These are phyloP conservation scores for Bocquillonia castaneifolia DNA, from an alignment of 441 rosid species.

Conservation along the genomic window DNA sequence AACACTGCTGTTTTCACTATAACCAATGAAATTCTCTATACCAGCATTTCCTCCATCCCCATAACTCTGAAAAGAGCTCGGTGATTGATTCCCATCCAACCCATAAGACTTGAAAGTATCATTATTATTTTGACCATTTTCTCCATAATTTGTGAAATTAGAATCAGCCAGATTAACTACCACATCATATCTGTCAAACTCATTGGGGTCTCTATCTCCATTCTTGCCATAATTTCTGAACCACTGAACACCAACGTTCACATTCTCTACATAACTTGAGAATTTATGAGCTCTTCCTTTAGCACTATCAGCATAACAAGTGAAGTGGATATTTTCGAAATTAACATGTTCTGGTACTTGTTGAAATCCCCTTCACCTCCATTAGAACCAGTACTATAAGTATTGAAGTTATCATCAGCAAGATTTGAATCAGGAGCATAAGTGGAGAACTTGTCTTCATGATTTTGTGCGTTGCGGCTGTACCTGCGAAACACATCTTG, in stretches of 20 bases:
- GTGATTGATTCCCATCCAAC: conserved; percentile 51
- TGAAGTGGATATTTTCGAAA: conserved; percentile 49
- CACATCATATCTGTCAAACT: conserved; percentile 51
- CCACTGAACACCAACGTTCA: no score
- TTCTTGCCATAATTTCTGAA: conserved; percentile 67
- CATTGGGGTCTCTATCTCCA: conserved; percentile 53
- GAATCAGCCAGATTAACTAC: conserved; percentile 66
- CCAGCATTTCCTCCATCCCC: conserved; percentile 61
- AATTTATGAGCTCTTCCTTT: no score
- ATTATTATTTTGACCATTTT: conserved; percentile 46
- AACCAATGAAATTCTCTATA: conserved; percentile 39
- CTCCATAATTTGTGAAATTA: conserved; percentile 62
- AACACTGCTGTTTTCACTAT: conserved; percentile 72
- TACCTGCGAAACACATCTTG: conserved; percentile 67
- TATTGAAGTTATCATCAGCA: conserved; percentile 68
- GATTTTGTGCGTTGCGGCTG: conserved; percentile 48
- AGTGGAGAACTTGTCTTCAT: conserved; percentile 44
- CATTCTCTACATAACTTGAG: no score
- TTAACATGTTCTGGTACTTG: conserved; percentile 50
- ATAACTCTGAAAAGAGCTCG: conserved; percentile 60
- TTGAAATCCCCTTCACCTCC: conserved; percentile 62
- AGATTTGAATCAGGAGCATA: conserved; percentile 52
- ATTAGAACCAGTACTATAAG: conserved; percentile 53
- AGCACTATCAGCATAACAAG: conserved; percentile 44
- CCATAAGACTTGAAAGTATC: conserved; percentile 77